phyloP scores from a whole-genome alignment of 768 basidiomycete genomes.

The Coprinellus micaceus region DNA sequence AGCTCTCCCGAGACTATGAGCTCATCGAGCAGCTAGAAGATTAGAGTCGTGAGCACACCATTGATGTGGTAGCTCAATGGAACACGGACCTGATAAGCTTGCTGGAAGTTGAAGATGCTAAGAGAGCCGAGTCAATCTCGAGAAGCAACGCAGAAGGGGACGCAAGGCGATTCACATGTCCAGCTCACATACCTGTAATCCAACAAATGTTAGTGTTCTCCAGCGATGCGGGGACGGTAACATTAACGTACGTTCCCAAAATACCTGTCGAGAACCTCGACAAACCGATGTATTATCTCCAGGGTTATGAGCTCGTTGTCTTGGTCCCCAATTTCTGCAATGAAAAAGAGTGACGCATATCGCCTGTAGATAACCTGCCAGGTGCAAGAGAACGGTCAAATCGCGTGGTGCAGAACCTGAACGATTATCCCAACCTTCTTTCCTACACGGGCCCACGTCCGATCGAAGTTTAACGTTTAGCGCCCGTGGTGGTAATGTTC shows the following conservation, averaged over 20 bases:
- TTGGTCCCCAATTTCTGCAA: constrained; percentile 73
- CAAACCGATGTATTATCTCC: constrained; percentile 92
- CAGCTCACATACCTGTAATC: constrained; percentile 77
- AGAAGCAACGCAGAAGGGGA: not conserved
- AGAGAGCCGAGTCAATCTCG: not conserved
- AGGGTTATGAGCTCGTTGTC: constrained; percentile 93
- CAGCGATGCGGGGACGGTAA: not conserved
- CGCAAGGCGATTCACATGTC: constrained; percentile 68
- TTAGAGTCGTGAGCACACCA: not conserved
- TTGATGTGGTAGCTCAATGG: not conserved
- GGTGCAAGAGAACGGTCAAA: not conserved
- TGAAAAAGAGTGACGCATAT: constrained; percentile 95
- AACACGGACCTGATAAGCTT: constrained; percentile 77
- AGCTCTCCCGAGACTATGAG: constrained; percentile 91
- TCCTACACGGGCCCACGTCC: not conserved
- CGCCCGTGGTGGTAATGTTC: no score
- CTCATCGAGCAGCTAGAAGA: constrained; percentile 77
- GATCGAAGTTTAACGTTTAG: no score
- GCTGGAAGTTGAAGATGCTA: constrained; percentile 97
- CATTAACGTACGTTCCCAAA: constrained; percentile 73
- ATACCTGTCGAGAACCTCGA: constrained; percentile 86
- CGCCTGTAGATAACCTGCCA: constrained; percentile 84
- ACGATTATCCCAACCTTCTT: not conserved
- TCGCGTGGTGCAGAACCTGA: no score
- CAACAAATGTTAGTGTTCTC: constrained; percentile 36